Evolutionary conservation across 495 filamentous ascomycete genomes (phyloP), one percentile per base, ranked within the genome.

Genomic region (Penicillium soppii): DNA sequence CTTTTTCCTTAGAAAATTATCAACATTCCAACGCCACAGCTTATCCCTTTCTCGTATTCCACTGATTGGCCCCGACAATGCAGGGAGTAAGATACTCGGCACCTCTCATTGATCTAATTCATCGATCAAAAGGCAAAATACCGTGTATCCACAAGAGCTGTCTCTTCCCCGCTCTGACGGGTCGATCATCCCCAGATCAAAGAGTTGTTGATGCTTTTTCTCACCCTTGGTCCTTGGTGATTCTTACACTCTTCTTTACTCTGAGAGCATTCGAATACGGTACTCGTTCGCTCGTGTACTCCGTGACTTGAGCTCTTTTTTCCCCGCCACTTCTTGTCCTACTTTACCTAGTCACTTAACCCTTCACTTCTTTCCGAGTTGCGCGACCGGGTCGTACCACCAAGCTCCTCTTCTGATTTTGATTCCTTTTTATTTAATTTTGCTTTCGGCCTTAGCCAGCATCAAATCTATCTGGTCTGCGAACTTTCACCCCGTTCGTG

Each of bases 161-260:
- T 43, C 21, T 43, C 33, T 35, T 33, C 58, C 58, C 58, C 58
- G 58, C 58, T 58, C 54, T 54, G 50, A 59, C 52, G 25, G 52
- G 58, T 54, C 58, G 54, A 61, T 57, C 58, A 54, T 49, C 39
- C 39, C 49, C 39, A 44, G 40, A 35, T 17, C 12, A 23, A 21
- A 15, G 22, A n/a, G n/a, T n/a, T n/a, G n/a, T 2, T 16, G 5
- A 15, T 15, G 23, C 30, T 26, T 7, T 10, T 7, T 17, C 9
- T 2, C 7, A n/a, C n/a, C n/a, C n/a, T n/a, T n/a, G n/a, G 35
- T 37, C 33, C 33, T 9, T 37, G 15, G 16, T 21, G 17, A 17
- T 38, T 38, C 35, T 38, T 38, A 38, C 36, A 13, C 17, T n/a
- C n/a, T n/a, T n/a, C n/a, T n/a, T n/a, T n/a, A n/a, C n/a, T n/a